Base-by-base conservation (phyloP, 495 filamentous ascomycete species). In the Podospora pseudoanserina region DNA sequence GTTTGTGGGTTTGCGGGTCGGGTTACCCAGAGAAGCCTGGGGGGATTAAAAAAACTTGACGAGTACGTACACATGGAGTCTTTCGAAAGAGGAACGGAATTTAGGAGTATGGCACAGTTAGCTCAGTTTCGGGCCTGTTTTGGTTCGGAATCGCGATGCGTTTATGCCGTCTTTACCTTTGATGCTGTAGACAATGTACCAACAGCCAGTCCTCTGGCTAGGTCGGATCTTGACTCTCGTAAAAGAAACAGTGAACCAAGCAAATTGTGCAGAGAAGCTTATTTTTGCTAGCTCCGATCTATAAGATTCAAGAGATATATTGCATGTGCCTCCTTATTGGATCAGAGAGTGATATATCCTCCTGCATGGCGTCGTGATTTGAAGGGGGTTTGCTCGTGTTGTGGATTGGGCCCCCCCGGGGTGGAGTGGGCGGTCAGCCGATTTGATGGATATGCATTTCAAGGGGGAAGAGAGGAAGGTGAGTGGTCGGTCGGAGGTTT, bases 1-100 rank as follows among this genome's bases (percentile, higher is more conserved):
- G 39, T 49, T 49, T 49, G 15, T 11, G 54, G 67, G 64, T 63
- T 49, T 49, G 15, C 39, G 54, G 67, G 64, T 63, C 67, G 19
- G 64, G 58, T 30, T 39, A 60, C 61, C 54, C 58, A 70, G 64
- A 23, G 23, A 23, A 23, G 23, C 23, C 23, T 23, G 23, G 39
- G 13, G 30, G 0, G 7, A 49, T 49, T 13, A 39, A 11, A 39
- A 11, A 11, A 39, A 39, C 11, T 6, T 39, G 34, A 39, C 34
- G 34, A 39, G 34, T 39, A 39, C 34, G 34, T 39, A 39, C 34
- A 39, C 34, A 39, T 39, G 34, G 34, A 39, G 34, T 6, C 11
- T 39, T 39, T 23, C 23, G 23, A 11, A 39, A 39, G 34, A 39
- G 23, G 23, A 32, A 32, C 4, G 7, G 30, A 32, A 32, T 32